A percentile compares a stretch with the other conserved stretches of the same genome.
Conservation (phyloP, 805 yeast species). For the Pichia heedii region DNA sequence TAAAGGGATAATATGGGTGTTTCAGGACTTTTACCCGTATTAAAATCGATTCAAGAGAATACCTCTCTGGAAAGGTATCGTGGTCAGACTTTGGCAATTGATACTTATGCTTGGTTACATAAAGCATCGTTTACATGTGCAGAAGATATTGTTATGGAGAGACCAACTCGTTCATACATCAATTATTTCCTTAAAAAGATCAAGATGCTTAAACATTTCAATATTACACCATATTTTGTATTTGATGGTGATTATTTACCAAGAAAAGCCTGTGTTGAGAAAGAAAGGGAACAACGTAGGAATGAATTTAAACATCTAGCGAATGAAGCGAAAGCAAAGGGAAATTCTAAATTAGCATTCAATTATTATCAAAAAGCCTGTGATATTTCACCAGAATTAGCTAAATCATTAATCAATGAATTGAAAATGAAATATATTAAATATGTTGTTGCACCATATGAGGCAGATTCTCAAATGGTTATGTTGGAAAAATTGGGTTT, state of each 20-base stretch:
- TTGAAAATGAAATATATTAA: constrained; percentile 48
- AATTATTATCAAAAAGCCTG: constrained; percentile 70
- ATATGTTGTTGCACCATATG: constrained; percentile 93
- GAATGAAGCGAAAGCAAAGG: constrained; percentile 37
- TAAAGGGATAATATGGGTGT: too few relatives aligned
- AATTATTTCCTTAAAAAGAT: constrained; percentile 61
- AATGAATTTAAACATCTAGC: constrained; percentile 52
- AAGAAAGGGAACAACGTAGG: constrained; percentile 50
- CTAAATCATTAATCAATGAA: constrained; percentile 70
- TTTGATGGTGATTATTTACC: constrained; percentile 89
- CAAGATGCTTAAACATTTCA: constrained; percentile 54
- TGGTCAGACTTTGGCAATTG: constrained; percentile 83
- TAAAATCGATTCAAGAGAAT: constrained; percentile 63
- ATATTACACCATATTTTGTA: constrained; percentile 76
- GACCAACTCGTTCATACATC: constrained; percentile 64
- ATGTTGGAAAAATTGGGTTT: constrained; percentile 65
- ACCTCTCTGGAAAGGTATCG: constrained; percentile 49
- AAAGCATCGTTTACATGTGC: constrained; percentile 78
- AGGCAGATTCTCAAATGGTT: constrained; percentile 97
- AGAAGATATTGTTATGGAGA: constrained; percentile 62
- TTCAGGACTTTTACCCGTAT: constrained; percentile 67
- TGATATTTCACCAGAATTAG: constrained; percentile 86
- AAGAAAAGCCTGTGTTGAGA: constrained; percentile 66
- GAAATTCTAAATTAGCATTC: constrained; percentile 53
- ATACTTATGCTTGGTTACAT: constrained; percentile 95